Base-by-base conservation (phyloP, 192 early-diverging fungal species). In the Coemansia sp. region DNA sequence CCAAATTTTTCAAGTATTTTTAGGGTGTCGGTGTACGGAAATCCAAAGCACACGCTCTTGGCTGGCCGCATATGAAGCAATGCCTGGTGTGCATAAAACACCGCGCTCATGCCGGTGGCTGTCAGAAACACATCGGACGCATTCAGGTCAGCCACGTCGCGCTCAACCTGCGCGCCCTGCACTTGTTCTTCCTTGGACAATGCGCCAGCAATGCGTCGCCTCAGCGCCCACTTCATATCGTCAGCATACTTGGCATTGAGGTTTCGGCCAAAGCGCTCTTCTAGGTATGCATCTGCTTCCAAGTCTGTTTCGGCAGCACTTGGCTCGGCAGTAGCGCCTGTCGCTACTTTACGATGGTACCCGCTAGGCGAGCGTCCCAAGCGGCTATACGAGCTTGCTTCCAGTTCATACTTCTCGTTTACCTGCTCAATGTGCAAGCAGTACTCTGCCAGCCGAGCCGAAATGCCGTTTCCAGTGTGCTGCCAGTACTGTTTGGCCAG, bases 1-100 rank as follows among this genome's bases (percentile, higher is more conserved):
- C 93, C 94, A 80, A 96, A 96, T 70, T 95, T 94, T 72, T 98
- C 72, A 51, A 95, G 82, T 36, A 98, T 90, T 73, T 98, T 98
- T 18, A 98, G 80, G n/a, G 93, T 94, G 66, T 98, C 96, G 2
- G 88, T 85, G 76, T 98, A 98, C 6, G 93, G 88, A 60, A 98
- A 98, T 0, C 96, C 94, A 82, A 90, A 98, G 59, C 93, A 93
- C 4, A 96, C 83, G 53, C 83, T 90, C 66, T 93, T 92, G 42
- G 45, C 73, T 63, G 10, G 58, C 34, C 20, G 77, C 58, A 55
- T 42, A 11, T 71, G 64, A 23, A 85, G 79, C 7, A 88, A 81
- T 34, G 85, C 66, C 41, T 85, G 81, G 70, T 93, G 91, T 11
- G 91, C 82, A 58, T 90, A 85, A 66, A 86, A 98, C 37, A 98